Evolutionary conservation across 768 basidiomycete species (phyloP).

Genomic region (Lactifluus pinguis): DNA sequence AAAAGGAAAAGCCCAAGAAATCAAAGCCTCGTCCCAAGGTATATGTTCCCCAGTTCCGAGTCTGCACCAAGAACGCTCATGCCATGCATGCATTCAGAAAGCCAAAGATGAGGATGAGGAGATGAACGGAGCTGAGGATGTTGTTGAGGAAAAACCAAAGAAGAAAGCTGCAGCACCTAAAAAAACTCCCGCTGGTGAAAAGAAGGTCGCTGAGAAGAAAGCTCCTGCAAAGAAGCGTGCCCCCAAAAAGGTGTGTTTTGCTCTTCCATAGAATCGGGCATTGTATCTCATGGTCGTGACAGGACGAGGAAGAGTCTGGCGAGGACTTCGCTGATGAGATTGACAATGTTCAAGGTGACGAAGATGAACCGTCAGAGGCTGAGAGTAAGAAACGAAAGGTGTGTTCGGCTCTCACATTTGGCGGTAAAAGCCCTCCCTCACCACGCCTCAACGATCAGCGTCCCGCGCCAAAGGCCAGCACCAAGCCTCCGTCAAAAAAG

Average conservation of each 20-base stretch:
- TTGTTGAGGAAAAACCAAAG: slow-evolving; percentile 30
- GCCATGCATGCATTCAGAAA: slow-evolving; percentile 18
- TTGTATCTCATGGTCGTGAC: background rate
- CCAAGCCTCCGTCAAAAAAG: slow-evolving; percentile 12
- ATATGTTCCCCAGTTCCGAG: background rate
- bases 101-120: slow-evolving; percentile 51
- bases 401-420: slow-evolving; percentile 5
- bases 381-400: slow-evolving; percentile 67
- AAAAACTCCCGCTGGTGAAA: slow-evolving; percentile 32
- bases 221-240: slow-evolving; percentile 37
- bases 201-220: slow-evolving; percentile 41
- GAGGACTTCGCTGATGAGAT: slow-evolving; percentile 41
- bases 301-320: slow-evolving; percentile 34
- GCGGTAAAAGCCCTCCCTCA: background rate
- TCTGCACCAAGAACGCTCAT: background rate
- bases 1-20: slow-evolving; percentile 49
- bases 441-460: background rate
- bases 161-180: slow-evolving; percentile 20
- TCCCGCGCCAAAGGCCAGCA: background rate
- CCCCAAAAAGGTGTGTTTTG: slow-evolving; percentile 26
- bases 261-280: background rate
- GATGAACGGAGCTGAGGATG: slow-evolving; percentile 32
- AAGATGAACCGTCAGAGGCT: slow-evolving; percentile 36
- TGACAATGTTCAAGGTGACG: slow-evolving; percentile 37
- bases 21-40: slow-evolving; percentile 20